Evolutionary conservation across 2,329 filamentous ascomycete genomes (phyloP).

Genomic region (Verticillium nubilum): DNA sequence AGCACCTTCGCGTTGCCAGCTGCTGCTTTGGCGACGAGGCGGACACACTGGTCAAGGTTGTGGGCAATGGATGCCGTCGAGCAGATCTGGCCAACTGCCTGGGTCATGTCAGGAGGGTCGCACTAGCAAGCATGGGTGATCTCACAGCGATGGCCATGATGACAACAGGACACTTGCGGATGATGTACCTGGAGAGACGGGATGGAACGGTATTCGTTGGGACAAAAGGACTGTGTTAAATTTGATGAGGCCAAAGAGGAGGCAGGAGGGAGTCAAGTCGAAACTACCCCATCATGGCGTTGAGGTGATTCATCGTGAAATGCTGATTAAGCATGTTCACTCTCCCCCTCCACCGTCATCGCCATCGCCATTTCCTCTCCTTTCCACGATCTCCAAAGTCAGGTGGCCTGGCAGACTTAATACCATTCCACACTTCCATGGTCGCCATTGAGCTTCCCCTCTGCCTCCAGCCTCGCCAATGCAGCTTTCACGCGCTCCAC

Average conservation of each 20-base stretch:
- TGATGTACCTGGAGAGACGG: not conserved
- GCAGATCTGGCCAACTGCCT: slow-evolving; percentile 89
- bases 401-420: not conserved
- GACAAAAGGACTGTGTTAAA: too few relatives aligned
- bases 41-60: slow-evolving; percentile 75
- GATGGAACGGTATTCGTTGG: too few relatives aligned
- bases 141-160: slow-evolving; percentile 23
- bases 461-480: slow-evolving; percentile 12
- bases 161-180: not conserved
- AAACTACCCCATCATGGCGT: not conserved
- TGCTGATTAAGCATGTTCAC: not conserved
- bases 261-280: not conserved
- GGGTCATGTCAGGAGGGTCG: slow-evolving; percentile 5
- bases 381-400: too few relatives aligned
- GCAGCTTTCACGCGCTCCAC: slow-evolving; percentile 17
- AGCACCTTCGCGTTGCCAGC: slow-evolving; percentile 74
- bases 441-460: slow-evolving; percentile 15
- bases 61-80: slow-evolving; percentile 72
- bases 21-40: slow-evolving; percentile 66
- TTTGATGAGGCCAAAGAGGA: not conserved
- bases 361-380: too few relatives aligned
- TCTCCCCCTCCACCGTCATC: not conserved
- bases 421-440: slow-evolving; percentile 13
- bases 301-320: not conserved
- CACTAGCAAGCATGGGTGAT: not conserved